Evolutionary conservation across 1,284 basidiomycete genomes (phyloP).

Genomic region (Cryptococcus sp.): DNA sequence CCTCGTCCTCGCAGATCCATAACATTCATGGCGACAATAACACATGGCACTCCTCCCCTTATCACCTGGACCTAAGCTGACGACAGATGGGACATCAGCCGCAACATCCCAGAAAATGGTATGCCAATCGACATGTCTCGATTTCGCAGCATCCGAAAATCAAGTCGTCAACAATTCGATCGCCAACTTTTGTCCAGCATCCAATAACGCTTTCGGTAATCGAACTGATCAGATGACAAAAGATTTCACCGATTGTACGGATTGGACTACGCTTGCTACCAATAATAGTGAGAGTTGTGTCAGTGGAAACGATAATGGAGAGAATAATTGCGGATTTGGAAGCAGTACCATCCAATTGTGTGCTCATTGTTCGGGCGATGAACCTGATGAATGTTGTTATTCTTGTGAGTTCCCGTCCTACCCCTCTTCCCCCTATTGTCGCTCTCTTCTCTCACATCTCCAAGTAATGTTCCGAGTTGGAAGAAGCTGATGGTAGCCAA

Average conservation of each 20-base stretch:
- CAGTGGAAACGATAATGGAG: constrained; percentile 40
- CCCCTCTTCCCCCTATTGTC: background rate
- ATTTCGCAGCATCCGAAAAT: constrained; percentile 30
- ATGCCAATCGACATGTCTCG: constrained; percentile 39
- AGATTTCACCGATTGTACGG: constrained; percentile 45
- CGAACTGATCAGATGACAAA: constrained; percentile 38
- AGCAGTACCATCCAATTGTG: constrained; percentile 45
- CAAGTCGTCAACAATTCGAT: constrained; percentile 20
- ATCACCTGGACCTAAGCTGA: no score
- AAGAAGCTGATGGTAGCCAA: constrained; percentile 13
- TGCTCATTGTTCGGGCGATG: constrained; percentile 35
- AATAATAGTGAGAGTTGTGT: constrained; percentile 46
- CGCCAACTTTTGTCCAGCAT: constrained; percentile 24
- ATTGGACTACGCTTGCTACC: constrained; percentile 47
- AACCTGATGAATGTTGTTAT: constrained; percentile 39
- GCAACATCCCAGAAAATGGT: constrained; percentile 37
- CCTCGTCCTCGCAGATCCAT: background rate
- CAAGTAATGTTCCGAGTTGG: no score
- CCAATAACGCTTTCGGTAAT: constrained; percentile 28
- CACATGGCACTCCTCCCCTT: no score
- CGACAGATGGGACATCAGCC: constrained; percentile 19
- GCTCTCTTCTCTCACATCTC: background rate
- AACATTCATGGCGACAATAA: no score
- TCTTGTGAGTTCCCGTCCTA: constrained; percentile 17
- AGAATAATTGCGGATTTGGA: constrained; percentile 51